A percentile compares a stretch with the other conserved stretches of the same genome.
Evolutionary conservation across 305 asterid genomes (phyloP).

Genomic region (Fraxinus sp.): DNA sequence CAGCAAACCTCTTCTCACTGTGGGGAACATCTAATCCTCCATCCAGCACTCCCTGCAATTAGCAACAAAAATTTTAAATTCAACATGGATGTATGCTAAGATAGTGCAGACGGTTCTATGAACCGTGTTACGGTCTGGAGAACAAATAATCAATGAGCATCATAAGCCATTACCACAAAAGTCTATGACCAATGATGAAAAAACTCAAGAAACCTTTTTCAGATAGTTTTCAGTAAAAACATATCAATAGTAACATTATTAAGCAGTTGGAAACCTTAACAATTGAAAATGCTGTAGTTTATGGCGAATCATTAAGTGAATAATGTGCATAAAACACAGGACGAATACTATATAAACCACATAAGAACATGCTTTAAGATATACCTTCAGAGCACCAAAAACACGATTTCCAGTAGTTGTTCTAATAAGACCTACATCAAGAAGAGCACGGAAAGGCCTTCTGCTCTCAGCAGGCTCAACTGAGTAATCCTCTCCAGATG

Average conservation of each 20-base stretch:
- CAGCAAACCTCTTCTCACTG: conserved; percentile 67
- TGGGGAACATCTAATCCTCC: conserved; percentile 71
- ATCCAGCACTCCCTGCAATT: conserved; percentile 55
- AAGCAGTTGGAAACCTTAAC: not conserved
- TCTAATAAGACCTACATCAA: conserved; percentile 42
- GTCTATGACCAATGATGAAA: not conserved
- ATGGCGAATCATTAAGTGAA: not conserved
- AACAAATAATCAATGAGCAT: not conserved
- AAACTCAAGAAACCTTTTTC: not conserved
- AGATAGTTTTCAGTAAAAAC: not conserved
- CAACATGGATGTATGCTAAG: not conserved
- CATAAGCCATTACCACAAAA: not conserved
- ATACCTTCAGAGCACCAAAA: conserved; percentile 44
- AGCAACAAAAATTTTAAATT: not conserved
- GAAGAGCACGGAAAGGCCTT: conserved; percentile 46
- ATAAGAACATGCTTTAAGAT: not conserved
- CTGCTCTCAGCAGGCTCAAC: conserved; percentile 37
- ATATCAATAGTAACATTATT: not conserved
- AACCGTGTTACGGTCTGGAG: not conserved
- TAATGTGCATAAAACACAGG: not conserved
- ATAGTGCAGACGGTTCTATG: not conserved
- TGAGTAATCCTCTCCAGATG: conserved; percentile 42
- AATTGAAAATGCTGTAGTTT: not conserved
- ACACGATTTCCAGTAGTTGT: conserved; percentile 49
- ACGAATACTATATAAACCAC: not conserved